Evolutionary conservation across 208 protist species (phyloP).

Genomic region (Leishmania braziliensis): DNA sequence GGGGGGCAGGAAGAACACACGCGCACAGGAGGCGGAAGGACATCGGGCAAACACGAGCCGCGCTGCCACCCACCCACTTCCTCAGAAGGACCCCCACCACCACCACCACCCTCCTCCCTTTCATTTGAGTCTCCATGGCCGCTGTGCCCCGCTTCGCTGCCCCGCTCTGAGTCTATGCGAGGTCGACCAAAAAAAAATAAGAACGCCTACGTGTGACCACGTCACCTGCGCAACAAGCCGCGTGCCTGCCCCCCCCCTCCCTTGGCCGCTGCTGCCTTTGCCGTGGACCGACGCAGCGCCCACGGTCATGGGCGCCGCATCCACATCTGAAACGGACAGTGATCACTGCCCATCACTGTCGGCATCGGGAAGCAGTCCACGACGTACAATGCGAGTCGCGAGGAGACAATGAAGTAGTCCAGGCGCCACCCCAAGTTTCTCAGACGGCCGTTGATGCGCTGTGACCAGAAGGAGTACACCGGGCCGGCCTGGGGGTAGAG

Average conservation of each 20-base stretch:
- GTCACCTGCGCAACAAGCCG: background rate
- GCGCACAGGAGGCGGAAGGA: background rate
- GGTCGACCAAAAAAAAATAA: background rate
- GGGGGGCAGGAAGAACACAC: background rate
- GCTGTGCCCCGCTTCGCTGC: background rate
- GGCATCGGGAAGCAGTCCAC: slow-evolving; percentile 88
- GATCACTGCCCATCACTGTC: slow-evolving; percentile 81
- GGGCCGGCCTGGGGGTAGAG: slow-evolving; percentile 80
- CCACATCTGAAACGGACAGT: slow-evolving; percentile 90
- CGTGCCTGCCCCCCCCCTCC: background rate
- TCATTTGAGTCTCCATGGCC: background rate
- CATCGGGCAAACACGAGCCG: background rate
- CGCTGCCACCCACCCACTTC: background rate
- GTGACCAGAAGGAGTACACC: slow-evolving; percentile 92
- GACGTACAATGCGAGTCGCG: slow-evolving; percentile 53
- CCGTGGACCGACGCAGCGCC: slow-evolving; percentile 35
- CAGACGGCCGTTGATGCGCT: slow-evolving; percentile 55
- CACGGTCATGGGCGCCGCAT: slow-evolving; percentile 60
- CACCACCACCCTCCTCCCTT: background rate
- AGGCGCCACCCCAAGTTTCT: slow-evolving; percentile 90
- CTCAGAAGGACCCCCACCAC: background rate
- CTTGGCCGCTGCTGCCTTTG: slow-evolving; percentile 13
- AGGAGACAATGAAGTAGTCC: slow-evolving; percentile 94
- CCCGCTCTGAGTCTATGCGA: background rate
- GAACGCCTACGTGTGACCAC: background rate